Evolutionary conservation across 1,139 yeast genomes (phyloP).

Genomic region (Candida freyschussii): DNA sequence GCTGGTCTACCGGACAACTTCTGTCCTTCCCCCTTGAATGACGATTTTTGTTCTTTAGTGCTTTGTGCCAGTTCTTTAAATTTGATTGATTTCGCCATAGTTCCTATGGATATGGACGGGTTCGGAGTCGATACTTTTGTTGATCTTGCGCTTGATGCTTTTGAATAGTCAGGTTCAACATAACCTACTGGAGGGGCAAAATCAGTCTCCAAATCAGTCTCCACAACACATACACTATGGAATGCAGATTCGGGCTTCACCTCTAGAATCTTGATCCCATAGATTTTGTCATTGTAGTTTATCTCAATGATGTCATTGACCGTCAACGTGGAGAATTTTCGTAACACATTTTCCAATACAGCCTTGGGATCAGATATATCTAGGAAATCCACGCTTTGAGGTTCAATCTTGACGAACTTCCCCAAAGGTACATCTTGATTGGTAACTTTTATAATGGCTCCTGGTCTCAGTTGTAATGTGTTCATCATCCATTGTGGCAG

Average conservation of each 20-base stretch:
- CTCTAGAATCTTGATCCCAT: slow-evolving; percentile 80
- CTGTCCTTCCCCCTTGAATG: slow-evolving; percentile 63
- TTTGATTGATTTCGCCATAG: slow-evolving; percentile 76
- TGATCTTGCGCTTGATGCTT: slow-evolving; percentile 21
- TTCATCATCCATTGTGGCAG: slow-evolving; percentile 97
- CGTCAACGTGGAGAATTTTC: slow-evolving; percentile 86
- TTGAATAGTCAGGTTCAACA: slow-evolving; percentile 73
- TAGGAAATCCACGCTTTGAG: slow-evolving; percentile 88
- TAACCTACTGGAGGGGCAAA: slow-evolving; percentile 99
- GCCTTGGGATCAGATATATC: slow-evolving; percentile 97
- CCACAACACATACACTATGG: slow-evolving; percentile 86
- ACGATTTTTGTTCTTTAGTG: slow-evolving; percentile 28
- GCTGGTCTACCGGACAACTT: slow-evolving; percentile 59
- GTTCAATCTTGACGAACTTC: slow-evolving; percentile 85
- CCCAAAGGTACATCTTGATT: slow-evolving; percentile 84
- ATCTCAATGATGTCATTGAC: slow-evolving; percentile 83
- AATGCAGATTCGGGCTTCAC: slow-evolving; percentile 69
- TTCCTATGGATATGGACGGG: slow-evolving; percentile 45
- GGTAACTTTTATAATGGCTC: slow-evolving; percentile 69
- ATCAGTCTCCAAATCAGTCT: slow-evolving; percentile 94
- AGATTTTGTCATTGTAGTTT: slow-evolving; percentile 73
- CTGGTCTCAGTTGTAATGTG: slow-evolving; percentile 68
- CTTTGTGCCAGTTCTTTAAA: slow-evolving; percentile 56
- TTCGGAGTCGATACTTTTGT: slow-evolving; percentile 22
- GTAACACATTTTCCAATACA: slow-evolving; percentile 83